Base-by-base conservation (phyloP, 805 yeast genomes). In the Wickerhamiella qilinensis region DNA sequence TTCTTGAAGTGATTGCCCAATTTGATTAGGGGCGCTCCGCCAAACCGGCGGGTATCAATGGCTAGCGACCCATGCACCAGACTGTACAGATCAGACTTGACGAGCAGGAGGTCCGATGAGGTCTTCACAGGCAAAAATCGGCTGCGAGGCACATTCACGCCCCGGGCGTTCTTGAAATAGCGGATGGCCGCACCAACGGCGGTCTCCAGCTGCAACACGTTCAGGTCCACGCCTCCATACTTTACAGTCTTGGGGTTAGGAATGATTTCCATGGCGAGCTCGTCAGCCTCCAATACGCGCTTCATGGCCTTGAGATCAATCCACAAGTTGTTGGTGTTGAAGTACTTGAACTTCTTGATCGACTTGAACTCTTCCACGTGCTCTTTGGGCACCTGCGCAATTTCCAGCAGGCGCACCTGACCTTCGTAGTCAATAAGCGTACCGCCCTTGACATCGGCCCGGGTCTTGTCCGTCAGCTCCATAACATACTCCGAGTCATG, bases 371-470 rank as follows among this genome's bases (percentile, higher is more conserved):
- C 98, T 67, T 91, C 97, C 45, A 84, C 88, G 58, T 88, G 97
- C 60, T 85, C 96, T 63, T 86, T 86, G 59, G 97, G 97, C 46
- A 88, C 98, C 68, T 88, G 98, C 31, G 95, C 95, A 52, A 91
- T 88, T 64, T 91, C 97, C 53, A 91, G 73, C 56, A 91, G 72
- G 63, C 95, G 76, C 43, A 91, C 94, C 56, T 79, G 76, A 46
- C 96, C 97, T 50, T 84, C 88, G 62, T 91, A 91, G 63, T 84
- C 84, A 60, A 91, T 86, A 61, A 91, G 73, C 49, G 97, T 91
- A 68, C 97, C 98, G 68, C 98, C 98, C 66, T 91, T 91, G 56
- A 91, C 98, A 61, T 91, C 98, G 27, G 98, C 98, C 63, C 97
- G 78, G 37, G 98, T 91, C 69, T 91, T 91, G 65, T 88, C 94